A percentile compares a stretch with the other conserved stretches of the same genome.
These are phyloP conservation scores for Capsicum chinense DNA, from an alignment of 257 asterid genomes.

Conservation along the genomic window DNA sequence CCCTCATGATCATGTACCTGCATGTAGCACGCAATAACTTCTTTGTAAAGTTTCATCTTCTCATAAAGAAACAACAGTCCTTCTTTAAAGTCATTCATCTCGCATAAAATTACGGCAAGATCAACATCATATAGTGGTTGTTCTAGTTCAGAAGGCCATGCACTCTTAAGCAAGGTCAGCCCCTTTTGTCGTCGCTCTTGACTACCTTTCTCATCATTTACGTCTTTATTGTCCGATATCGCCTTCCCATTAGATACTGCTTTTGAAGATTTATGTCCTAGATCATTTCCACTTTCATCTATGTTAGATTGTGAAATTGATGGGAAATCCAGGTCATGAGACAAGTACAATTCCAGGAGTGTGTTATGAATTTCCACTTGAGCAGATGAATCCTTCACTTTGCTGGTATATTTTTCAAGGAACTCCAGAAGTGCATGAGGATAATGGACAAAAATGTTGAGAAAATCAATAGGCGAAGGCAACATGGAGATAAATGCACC, in stretches of 20 bases:
- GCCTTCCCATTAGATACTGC: constrained; percentile 53
- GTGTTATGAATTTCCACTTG: constrained; percentile 96
- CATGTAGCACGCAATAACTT: constrained; percentile 96
- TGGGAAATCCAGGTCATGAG: constrained; percentile 79
- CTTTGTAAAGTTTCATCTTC: constrained; percentile 93
- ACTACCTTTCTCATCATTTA: constrained; percentile 58
- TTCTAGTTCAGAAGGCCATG: constrained; percentile 92
- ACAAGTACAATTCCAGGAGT: constrained; percentile 81
- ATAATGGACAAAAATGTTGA: constrained; percentile 76
- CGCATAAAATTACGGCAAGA: constrained; percentile 87
- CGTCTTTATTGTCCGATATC: constrained; percentile 34
- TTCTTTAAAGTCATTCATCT: constrained; percentile 77
- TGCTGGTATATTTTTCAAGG: constrained; percentile 75
- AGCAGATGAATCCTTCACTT: constrained; percentile 94
- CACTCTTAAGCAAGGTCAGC: constrained; percentile 72
- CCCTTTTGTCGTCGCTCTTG: constrained; percentile 77
- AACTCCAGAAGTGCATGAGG: constrained; percentile 94
- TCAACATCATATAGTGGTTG: constrained; percentile 91
- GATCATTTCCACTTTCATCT: constrained; percentile 47
- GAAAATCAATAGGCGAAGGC: constrained; percentile 99
- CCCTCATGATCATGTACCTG: constrained; percentile 94
- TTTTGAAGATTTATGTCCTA: constrained; percentile 44
- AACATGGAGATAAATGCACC: constrained; percentile 74
- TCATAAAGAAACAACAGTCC: constrained; percentile 87
- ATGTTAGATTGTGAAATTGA: constrained; percentile 58